phyloP scores from a whole-genome alignment of 495 filamentous ascomycete species.

The Xylaria bambusicola region DNA sequence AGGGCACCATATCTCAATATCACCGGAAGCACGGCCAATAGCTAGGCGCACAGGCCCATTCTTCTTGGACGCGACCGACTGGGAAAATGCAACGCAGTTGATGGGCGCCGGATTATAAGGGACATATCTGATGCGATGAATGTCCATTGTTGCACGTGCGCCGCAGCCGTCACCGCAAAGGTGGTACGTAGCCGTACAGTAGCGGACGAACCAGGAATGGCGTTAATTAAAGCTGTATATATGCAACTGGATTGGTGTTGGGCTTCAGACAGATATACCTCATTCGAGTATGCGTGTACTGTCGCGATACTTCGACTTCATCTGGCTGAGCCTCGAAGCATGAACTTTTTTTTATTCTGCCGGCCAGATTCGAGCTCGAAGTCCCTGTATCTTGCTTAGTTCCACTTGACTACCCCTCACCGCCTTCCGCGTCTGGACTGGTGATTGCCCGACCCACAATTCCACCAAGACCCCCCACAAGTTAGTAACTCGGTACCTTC shows the following conservation, averaged over 20 bases:
- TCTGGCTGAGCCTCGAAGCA: neutral
- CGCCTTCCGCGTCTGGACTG: neutral
- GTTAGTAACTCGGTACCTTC: no score
- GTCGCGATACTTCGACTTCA: neutral
- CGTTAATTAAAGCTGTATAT: neutral
- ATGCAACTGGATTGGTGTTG: neutral
- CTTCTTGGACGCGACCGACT: constrained; percentile 64
- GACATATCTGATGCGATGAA: constrained; percentile 96
- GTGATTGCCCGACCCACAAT: neutral
- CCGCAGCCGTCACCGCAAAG: constrained; percentile 2
- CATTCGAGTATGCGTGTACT: neutral
- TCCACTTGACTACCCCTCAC: neutral
- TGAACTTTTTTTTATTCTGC: constrained; percentile 23
- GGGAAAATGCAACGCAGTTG: constrained; percentile 91
- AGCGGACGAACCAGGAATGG: neutral
- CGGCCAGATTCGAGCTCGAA: constrained; percentile 8
- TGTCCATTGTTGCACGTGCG: constrained; percentile 68
- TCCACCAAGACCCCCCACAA: neutral
- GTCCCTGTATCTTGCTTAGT: neutral
- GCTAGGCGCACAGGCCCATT: constrained; percentile 67
- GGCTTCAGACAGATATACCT: neutral
- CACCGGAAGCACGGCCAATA: constrained; percentile 89
- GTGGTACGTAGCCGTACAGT: neutral
- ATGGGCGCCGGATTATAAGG: constrained; percentile 92
- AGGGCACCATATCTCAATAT: constrained; percentile 99